A percentile compares a stretch with the other conserved stretches of the same genome.
These are phyloP conservation scores for Rhododendron williamsianum DNA, from an alignment of 148 eudicot species.

Conservation along the genomic window DNA sequence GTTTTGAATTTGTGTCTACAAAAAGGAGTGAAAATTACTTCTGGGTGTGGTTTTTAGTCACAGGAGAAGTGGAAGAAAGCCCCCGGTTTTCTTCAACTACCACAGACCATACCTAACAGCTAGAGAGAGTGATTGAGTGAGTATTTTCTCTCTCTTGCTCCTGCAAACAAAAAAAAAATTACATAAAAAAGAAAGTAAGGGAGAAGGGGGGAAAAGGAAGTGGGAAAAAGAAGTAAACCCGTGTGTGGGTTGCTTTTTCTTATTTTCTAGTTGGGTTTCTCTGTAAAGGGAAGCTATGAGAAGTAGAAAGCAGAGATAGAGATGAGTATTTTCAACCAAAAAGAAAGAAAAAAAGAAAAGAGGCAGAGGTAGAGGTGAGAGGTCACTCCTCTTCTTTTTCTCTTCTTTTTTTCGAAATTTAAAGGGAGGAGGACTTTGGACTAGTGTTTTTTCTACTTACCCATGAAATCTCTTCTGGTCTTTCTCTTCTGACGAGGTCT, in stretches of 20 bases:
- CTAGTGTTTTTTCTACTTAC: not conserved
- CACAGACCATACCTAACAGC: conserved; percentile 24
- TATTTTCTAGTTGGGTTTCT: not conserved
- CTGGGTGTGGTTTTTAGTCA: not conserved
- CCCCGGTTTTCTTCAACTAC: conserved; percentile 15
- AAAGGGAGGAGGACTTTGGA: not conserved
- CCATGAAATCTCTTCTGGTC: not conserved
- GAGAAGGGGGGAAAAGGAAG: not conserved
- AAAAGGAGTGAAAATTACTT: not conserved
- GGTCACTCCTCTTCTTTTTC: not conserved
- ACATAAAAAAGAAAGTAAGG: not conserved
- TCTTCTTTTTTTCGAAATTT: not conserved
- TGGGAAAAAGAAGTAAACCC: not conserved
- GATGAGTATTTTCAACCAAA: not conserved
- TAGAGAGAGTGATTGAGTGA: conserved; percentile 11
- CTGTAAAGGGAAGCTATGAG: not conserved
- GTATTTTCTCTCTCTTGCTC: conserved; percentile 14
- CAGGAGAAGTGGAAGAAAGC: not conserved
- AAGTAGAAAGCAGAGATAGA: not conserved
- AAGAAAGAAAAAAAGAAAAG: too few species aligned
- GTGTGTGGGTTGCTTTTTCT: not conserved
- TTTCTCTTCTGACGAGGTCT: conserved; percentile 7
- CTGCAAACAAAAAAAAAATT: conserved; percentile 24
- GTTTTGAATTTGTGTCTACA: not conserved
- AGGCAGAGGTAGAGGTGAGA: not conserved